Conservation (phyloP, 306 rosid species). For the Begonia peltatifolia region DNA sequence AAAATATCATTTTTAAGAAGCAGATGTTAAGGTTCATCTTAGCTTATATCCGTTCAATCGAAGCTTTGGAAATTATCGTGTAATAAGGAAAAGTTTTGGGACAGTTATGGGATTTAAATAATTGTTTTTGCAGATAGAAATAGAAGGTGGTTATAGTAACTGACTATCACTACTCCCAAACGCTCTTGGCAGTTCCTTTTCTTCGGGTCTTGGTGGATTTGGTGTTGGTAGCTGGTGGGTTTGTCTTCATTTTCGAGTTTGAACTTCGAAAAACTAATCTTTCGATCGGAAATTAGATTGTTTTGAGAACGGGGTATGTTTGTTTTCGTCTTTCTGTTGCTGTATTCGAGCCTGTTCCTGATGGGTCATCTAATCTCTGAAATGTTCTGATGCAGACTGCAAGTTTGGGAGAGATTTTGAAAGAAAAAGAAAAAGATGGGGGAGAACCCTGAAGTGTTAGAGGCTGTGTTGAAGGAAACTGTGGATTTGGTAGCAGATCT, state of each 20-base stretch:
- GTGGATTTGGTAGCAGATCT: constrained; percentile 98
- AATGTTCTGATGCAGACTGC: constrained; percentile 12
- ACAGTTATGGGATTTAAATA: background rate
- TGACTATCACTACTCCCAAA: constrained; percentile 10
- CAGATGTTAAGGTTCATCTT: too few relatives aligned
- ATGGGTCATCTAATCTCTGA: constrained; percentile 22
- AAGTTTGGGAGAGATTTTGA: constrained; percentile 14
- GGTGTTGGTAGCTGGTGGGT: constrained; percentile 7
- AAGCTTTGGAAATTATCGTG: too few relatives aligned
- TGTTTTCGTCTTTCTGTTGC: background rate
- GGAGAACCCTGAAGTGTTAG: constrained; percentile 71
- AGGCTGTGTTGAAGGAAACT: constrained; percentile 87
- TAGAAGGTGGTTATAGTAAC: constrained; percentile 14
- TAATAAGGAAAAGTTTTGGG: background rate
- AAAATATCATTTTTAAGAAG: too few relatives aligned
- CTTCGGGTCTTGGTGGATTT: constrained; percentile 11
- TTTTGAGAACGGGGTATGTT: too few relatives aligned
- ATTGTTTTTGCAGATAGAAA: background rate
- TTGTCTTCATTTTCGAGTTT: too few relatives aligned
- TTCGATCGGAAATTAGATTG: too few relatives aligned
- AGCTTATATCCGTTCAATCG: background rate
- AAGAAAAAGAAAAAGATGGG: constrained; percentile 28
- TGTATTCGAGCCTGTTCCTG: background rate
- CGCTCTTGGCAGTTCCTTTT: constrained; percentile 17
- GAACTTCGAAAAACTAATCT: too few relatives aligned